phyloP scores from a whole-genome alignment of 352 stramenopile species.

The Salisapilia sapeloensis region DNA sequence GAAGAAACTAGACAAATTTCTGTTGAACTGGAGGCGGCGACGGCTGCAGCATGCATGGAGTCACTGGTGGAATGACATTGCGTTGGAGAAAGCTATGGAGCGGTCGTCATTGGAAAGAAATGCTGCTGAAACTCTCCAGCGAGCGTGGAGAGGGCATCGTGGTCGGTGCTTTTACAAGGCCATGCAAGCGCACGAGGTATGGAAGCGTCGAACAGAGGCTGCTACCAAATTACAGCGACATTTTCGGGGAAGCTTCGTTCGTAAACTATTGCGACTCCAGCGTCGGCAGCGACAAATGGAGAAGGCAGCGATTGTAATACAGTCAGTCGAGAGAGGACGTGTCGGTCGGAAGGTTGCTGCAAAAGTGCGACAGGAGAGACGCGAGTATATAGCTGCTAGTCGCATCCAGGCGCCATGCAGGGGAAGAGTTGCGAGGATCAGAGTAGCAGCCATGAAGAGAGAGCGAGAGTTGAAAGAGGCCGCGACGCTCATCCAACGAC shows the following conservation, averaged over 20 bases:
- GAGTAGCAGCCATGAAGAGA: constrained; percentile 8
- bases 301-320: constrained; percentile 25
- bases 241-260: constrained; percentile 35
- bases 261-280: constrained; percentile 47
- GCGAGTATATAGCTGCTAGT: constrained; percentile 18
- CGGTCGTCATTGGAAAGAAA: constrained; percentile 23
- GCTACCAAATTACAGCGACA: constrained; percentile 36
- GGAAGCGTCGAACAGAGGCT: constrained; percentile 15
- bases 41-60: constrained; percentile 48
- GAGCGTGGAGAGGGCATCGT: constrained; percentile 30
- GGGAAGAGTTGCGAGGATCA: constrained; percentile 20
- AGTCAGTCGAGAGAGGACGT: constrained; percentile 8
- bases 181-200: constrained; percentile 21
- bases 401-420: constrained; percentile 40
- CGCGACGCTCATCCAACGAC: constrained; percentile 38
- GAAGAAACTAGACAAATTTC: constrained; percentile 53
- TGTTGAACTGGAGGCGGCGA: constrained; percentile 51
- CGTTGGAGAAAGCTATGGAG: constrained; percentile 27
- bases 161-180: constrained; percentile 23
- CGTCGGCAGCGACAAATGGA: constrained; percentile 17
- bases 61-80: constrained; percentile 45
- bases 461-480: constrained; percentile 15
- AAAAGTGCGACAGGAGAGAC: constrained; percentile 6
- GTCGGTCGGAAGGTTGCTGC: constrained; percentile 6
- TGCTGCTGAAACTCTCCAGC: constrained; percentile 35